Base-by-base conservation (phyloP, 148 eudicot genomes). In the Rhododendron williamsianum region DNA sequence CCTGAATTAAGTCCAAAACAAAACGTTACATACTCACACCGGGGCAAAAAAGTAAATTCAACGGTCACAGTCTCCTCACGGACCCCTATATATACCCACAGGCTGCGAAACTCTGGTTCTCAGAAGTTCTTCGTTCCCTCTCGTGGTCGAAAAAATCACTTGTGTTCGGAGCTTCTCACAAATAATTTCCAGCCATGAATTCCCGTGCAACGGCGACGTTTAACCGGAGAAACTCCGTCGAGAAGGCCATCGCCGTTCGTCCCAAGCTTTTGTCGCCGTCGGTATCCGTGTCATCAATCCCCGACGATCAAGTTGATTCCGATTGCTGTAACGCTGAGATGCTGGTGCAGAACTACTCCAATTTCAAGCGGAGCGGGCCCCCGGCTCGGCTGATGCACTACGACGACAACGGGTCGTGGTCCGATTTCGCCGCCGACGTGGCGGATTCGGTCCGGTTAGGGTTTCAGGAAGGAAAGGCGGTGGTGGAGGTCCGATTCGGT, bases 341-440 rank as follows among this genome's bases (percentile, higher is more conserved):
- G 12, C 41, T 92, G 86, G 0, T 91, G 9, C 90, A 90, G 83
- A 94, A 94, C 80, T 56, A 80, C 80, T 36, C 73, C 33, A 91
- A 90, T 85, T 94, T 91, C 89, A 90, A 91, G 81, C 67, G 71
- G 3, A 91, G 93, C 33, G 88, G 78, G 13, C 85, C 80, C 58
- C 94, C 93, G 78, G 87, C 56, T 41, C 81, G 92, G 79, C 65
- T 91, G 12, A 83, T 92, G 95, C 83, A 52, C 81, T 89, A 88
- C 81, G 73, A 72, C 10, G 79, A 83, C 1, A 54, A 5, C 46
- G 94, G 91, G 15, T 83, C 85, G 12, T 94, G 97, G 97, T 83
- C 48, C 4, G 90, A 91, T 82, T 87, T 89, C 25, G 18, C 84
- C 49, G 58, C 35, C 27, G 86, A 87, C 3, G 92, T 88, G 58